Percentiles rank a stretch among this genome's conserved stretches.
These are phyloP conservation scores for Tolypocladium ovalisporum DNA, from an alignment of 2,329 filamentous ascomycete species.

Conservation along the genomic window DNA sequence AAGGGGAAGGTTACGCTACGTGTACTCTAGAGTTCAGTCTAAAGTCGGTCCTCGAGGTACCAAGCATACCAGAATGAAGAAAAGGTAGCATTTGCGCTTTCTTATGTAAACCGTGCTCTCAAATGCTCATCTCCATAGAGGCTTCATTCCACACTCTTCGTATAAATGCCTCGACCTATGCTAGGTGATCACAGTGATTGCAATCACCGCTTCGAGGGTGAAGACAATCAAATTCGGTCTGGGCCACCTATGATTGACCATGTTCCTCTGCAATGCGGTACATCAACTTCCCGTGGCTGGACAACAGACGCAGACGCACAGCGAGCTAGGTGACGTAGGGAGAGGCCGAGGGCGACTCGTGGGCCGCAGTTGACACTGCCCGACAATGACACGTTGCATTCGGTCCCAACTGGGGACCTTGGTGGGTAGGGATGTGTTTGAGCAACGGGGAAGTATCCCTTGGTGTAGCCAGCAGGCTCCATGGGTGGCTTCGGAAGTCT, in stretches of 20 bases:
- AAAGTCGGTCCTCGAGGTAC: slow-evolving; percentile 18
- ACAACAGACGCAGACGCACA: background rate
- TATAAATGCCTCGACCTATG: too few species aligned
- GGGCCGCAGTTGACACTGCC: background rate
- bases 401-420: background rate
- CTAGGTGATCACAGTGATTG: too few species aligned
- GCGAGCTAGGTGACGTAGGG: background rate
- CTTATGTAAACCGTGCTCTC: background rate
- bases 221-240: too few species aligned
- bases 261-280: too few species aligned
- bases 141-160: too few species aligned
- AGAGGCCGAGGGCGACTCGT: background rate
- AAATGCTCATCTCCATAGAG: too few species aligned
- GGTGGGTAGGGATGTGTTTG: background rate
- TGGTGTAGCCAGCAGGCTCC: background rate
- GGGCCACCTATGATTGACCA: too few species aligned
- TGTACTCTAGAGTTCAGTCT: slow-evolving; percentile 27
- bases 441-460: background rate
- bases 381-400: background rate
- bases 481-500: background rate
- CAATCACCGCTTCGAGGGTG: too few species aligned
- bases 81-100: slow-evolving; percentile 1
- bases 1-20: slow-evolving; percentile 20
- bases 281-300: background rate
- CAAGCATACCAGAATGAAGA: slow-evolving; percentile 18